phyloP scores from a whole-genome alignment of 164 flowering plant species.

The Saururus chinensis region DNA sequence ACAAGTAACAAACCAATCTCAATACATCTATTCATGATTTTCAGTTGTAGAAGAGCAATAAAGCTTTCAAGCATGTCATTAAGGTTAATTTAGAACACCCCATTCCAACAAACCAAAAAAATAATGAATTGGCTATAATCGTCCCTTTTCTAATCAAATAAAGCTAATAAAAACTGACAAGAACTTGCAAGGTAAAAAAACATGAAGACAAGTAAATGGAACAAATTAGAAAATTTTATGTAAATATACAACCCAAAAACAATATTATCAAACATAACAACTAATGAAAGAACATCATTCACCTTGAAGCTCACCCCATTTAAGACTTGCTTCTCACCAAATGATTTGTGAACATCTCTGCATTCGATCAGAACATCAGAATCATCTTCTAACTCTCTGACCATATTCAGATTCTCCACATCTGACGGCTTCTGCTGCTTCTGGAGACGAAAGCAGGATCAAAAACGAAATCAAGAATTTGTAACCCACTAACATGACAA shows the following conservation, averaged over 20 bases:
- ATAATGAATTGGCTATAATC: too few species aligned
- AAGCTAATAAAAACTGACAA: too few species aligned
- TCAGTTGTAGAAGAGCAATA: too few species aligned
- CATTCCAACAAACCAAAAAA: too few species aligned
- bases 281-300: conserved; percentile 7
- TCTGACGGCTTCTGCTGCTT: conserved; percentile 38
- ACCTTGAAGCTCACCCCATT: conserved; percentile 98
- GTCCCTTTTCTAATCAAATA: too few species aligned
- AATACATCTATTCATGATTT: too few species aligned
- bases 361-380: conserved; percentile 84
- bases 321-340: conserved; percentile 86
- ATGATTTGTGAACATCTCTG: conserved; percentile 77
- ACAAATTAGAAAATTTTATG: too few species aligned
- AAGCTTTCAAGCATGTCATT: too few species aligned
- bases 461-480: background rate
- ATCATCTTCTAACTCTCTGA: conserved; percentile 28
- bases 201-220: too few species aligned
- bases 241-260: background rate
- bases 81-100: too few species aligned
- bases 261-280: background rate
- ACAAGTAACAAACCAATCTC: too few species aligned
- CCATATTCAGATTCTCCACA: conserved; percentile 10
- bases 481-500: background rate
- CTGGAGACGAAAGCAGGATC: conserved; percentile 17
- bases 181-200: too few species aligned